A percentile compares a stretch with the other conserved stretches of the same genome.
Evolutionary conservation across 2,329 filamentous ascomycete species (phyloP).

Genomic region (Curvularia lunata): DNA sequence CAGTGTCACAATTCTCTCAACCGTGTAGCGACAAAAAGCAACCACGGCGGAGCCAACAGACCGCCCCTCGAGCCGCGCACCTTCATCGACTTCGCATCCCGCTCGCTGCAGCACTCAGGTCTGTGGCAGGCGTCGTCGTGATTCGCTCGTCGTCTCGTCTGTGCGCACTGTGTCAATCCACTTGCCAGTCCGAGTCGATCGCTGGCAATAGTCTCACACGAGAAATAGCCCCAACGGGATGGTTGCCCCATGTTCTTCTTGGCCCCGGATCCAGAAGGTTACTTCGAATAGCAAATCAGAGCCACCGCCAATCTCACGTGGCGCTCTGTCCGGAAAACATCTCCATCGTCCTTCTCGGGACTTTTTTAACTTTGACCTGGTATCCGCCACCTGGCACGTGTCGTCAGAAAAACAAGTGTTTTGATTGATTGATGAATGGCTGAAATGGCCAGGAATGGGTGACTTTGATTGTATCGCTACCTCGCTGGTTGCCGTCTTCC

Average conservation of each 20-base stretch:
- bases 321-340: neutral
- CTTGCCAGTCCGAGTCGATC: neutral
- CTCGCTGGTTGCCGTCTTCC: neutral
- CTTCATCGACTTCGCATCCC: neutral
- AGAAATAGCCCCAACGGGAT: neutral
- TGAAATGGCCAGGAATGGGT: neutral
- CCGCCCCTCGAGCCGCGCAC: neutral
- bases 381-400: neutral
- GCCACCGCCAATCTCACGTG: neutral
- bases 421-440: neutral
- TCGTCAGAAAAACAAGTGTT: neutral
- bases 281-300: neutral
- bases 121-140: neutral
- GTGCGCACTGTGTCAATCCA: neutral
- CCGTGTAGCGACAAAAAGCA: slow-evolving; percentile 25
- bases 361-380: neutral
- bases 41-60: slow-evolving; percentile 10
- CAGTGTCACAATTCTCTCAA: neutral
- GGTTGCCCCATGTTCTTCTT: slow-evolving; percentile 4
- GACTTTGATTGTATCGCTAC: neutral
- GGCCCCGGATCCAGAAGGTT: neutral
- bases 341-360: neutral
- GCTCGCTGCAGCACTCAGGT: neutral
- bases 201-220: neutral
- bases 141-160: neutral